phyloP scores from a whole-genome alignment of 108 stramenopile genomes.

The Cyclotella sp. region DNA sequence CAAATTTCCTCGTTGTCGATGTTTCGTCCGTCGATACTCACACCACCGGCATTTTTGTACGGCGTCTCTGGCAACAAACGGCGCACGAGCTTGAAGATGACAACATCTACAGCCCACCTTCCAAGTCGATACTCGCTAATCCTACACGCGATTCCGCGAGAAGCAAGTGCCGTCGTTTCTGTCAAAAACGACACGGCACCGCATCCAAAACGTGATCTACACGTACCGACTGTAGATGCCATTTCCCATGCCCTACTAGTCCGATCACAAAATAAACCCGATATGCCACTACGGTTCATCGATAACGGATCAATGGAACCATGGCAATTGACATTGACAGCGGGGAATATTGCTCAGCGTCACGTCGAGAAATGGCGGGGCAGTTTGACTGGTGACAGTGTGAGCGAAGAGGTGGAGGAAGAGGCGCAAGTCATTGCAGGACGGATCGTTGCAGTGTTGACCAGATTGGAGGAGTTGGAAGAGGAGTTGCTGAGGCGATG shows the following conservation, averaged over 20 bases:
- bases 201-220: conserved; percentile 20
- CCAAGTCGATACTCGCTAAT: no score
- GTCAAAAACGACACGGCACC: not conserved
- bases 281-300: conserved; percentile 34
- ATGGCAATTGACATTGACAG: conserved; percentile 42
- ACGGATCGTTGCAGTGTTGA: conserved; percentile 25
- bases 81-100: no score
- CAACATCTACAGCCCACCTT: no score
- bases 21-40: no score
- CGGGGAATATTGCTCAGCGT: conserved; percentile 44
- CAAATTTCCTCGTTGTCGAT: no score
- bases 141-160: no score
- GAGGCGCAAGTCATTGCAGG: conserved; percentile 49
- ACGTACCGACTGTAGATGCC: conserved; percentile 30
- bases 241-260: conserved; percentile 38
- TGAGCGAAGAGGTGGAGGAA: conserved; percentile 17
- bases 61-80: no score
- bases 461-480: conserved; percentile 44
- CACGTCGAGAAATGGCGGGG: conserved; percentile 22
- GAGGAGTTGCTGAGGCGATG: conserved; percentile 39
- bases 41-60: no score
- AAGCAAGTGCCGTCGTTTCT: no score
- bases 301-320: conserved; percentile 45
- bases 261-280: conserved; percentile 39
- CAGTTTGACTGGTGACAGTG: not conserved